Evolutionary conservation across 2,329 filamentous ascomycete genomes (phyloP), one percentile per base, ranked within the genome.

Genomic region (Didymosphaeria variabile): DNA sequence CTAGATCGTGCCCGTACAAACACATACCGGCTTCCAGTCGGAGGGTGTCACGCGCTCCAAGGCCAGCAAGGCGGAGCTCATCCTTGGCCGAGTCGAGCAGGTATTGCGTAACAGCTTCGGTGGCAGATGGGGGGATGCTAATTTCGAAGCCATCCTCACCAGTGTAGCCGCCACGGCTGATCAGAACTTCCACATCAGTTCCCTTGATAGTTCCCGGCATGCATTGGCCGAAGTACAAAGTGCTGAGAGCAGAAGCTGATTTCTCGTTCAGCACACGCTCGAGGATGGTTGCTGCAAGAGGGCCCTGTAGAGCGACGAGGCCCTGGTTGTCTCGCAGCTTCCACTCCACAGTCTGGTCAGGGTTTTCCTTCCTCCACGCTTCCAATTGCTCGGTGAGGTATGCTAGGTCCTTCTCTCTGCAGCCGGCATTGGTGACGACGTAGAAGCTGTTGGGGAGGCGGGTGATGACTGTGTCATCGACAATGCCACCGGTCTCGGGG

Each of bases 121-220:
- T 88, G 69, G 89, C 86, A 26, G 85, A 84, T 0, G 87, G 85
- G 0, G 90, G 88, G 71, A 97, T 91, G 44, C 92, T 95, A 73
- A 99, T 92, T 82, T 99, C 95, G 80, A 99, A 99, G 45, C 95
- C 95, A 78, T 99, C 95, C 82, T 99, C 95, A 62, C 95, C 95
- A 0, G 95, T 99, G 83, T 99, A 99, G 5, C 95, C 95, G 50
- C 91, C 95, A 62, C 95, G 88, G 75, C 90, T 94, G 74, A 97
- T 89, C 54, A 97, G 85, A 51, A 95, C 75, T 67, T 73, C 62
- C 8, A 80, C 80, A 40, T 84, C 85, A 47, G 85, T 86, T 40
- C 84, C 80, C 13, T 84, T 86, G 56, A 97, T 81, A 65, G 86
- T 85, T 21, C 91, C 86, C 72, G 86, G 87, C 56, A 86, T 85